A percentile compares a stretch with the other conserved stretches of the same genome.
These are phyloP conservation scores for Ulota crispa DNA, from an alignment of 225 moss, liverwort and hornwort genomes.

Conservation along the genomic window DNA sequence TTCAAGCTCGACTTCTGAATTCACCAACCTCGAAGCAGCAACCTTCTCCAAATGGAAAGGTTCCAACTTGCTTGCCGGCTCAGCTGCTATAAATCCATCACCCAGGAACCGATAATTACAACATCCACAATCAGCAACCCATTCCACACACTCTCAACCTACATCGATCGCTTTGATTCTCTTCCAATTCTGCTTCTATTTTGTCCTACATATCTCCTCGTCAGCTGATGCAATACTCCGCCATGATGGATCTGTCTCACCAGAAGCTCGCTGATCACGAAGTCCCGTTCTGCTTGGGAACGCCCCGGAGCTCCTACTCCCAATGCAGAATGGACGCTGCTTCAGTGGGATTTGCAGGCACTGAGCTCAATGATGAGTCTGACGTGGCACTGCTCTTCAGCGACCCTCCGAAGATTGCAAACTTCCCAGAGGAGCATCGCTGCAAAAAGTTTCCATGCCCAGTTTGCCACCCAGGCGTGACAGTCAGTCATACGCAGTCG, in stretches of 20 bases:
- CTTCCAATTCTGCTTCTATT: too few species aligned
- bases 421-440: conserved; percentile 11
- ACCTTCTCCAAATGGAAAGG: background rate
- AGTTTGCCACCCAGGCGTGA: background rate
- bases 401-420: background rate
- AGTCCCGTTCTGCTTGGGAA: background rate
- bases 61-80: background rate
- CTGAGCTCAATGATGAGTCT: background rate
- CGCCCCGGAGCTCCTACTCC: conserved; percentile 2
- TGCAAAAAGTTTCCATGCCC: conserved; percentile 30
- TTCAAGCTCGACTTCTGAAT: background rate
- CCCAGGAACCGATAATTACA: background rate
- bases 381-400: background rate
- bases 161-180: background rate
- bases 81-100: conserved; percentile 17
- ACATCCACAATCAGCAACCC: conserved; percentile 5
- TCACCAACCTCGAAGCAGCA: background rate
- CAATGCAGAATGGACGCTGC: background rate
- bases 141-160: background rate
- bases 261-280: background rate
- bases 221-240: conserved; percentile 2
- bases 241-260: background rate
- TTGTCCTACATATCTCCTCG: background rate
- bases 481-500: background rate
- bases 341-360: background rate